Percentiles rank a stretch among this genome's conserved stretches.
Evolutionary conservation across 495 filamentous ascomycete species (phyloP).

Genomic region (Aspergillus bridgeri): DNA sequence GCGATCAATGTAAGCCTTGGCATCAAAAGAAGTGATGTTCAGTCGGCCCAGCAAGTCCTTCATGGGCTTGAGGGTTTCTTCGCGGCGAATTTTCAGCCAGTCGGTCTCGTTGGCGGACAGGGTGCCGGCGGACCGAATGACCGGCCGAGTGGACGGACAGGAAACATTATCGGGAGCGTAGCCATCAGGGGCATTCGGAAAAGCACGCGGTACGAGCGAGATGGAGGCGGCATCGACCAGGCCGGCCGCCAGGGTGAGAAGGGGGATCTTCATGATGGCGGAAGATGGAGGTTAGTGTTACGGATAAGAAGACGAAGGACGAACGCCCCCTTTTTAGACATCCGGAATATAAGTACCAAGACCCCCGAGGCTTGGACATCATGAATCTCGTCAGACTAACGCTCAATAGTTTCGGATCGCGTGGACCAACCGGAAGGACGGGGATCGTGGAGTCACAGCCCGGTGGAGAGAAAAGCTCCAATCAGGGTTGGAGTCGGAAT

Average conservation of each 20-base stretch:
- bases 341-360: not conserved
- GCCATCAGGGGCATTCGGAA: slow-evolving; percentile 39
- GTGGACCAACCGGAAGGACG: slow-evolving; percentile 7
- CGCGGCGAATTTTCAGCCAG: slow-evolving; percentile 57
- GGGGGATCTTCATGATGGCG: slow-evolving; percentile 9
- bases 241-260: slow-evolving; percentile 7
- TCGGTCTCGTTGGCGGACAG: slow-evolving; percentile 63
- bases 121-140: slow-evolving; percentile 45
- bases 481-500: slow-evolving; percentile 4
- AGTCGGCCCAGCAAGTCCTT: slow-evolving; percentile 62
- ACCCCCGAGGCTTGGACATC: not conserved
- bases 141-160: slow-evolving; percentile 40
- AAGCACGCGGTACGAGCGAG: slow-evolving; percentile 15
- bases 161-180: slow-evolving; percentile 35
- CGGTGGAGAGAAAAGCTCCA: not conserved
- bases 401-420: not conserved
- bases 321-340: not conserved
- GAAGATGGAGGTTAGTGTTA: not conserved
- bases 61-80: slow-evolving; percentile 61
- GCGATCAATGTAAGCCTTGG: slow-evolving; percentile 60
- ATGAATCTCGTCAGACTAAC: not conserved
- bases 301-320: not conserved
- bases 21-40: slow-evolving; percentile 72
- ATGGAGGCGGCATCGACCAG: slow-evolving; percentile 9
- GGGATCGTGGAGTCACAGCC: not conserved